A percentile compares a stretch with the other conserved stretches of the same genome.
Conservation (phyloP, 164 flowering plant genomes). For the Tetrastigma voinierianum region DNA sequence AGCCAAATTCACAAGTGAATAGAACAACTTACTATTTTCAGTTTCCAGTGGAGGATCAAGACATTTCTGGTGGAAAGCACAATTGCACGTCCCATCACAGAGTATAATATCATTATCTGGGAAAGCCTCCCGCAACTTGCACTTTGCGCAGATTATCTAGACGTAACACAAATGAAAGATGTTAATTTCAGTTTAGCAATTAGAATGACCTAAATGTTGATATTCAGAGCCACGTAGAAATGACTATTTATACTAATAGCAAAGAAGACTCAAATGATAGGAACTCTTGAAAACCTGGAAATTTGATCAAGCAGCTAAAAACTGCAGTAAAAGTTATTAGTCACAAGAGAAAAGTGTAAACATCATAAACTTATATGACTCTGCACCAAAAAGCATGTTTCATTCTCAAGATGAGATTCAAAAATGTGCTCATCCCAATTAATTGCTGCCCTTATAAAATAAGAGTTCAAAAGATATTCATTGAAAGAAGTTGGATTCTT, state of each 20-base stretch:
- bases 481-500: background rate
- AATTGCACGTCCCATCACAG: conserved; percentile 94
- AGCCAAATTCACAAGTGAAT: background rate
- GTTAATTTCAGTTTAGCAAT: background rate
- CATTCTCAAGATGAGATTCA: background rate
- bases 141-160: conserved; percentile 90
- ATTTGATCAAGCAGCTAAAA: too few species aligned
- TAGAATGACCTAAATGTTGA: too few species aligned
- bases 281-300: too few species aligned
- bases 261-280: too few species aligned
- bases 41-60: conserved; percentile 91
- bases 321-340: too few species aligned
- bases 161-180: conserved; percentile 12
- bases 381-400: background rate
- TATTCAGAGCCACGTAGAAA: too few species aligned
- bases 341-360: too few species aligned
- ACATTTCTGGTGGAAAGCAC: conserved; percentile 96
- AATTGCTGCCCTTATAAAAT: background rate
- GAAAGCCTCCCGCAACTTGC: conserved; percentile 75
- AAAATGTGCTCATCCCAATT: background rate
- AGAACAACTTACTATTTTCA: conserved; percentile 64
- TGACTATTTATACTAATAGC: too few species aligned
- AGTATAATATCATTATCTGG: conserved; percentile 93
- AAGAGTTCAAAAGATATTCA: background rate
- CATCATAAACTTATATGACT: too few species aligned